Evolutionary conservation across 2,329 filamentous ascomycete genomes (phyloP).

Genomic region (Penicillium aurantiogriseum): DNA sequence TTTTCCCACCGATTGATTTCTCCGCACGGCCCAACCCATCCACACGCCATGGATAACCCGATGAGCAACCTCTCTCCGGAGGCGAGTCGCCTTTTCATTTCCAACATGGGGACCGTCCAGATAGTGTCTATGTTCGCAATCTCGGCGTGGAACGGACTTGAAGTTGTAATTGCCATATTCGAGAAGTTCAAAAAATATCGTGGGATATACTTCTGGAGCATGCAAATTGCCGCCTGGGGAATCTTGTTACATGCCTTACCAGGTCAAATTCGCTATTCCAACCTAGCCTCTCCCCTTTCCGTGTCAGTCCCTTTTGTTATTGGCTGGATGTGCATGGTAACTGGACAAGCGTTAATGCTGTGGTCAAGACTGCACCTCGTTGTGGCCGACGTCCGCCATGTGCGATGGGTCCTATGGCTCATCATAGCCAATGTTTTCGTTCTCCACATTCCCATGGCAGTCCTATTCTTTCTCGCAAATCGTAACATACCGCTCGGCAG

Average conservation of each 20-base stretch:
- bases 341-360: slow-evolving; percentile 43
- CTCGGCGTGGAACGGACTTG: slow-evolving; percentile 41
- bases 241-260: slow-evolving; percentile 37
- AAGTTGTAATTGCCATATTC: slow-evolving; percentile 45
- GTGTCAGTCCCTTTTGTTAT: slow-evolving; percentile 16
- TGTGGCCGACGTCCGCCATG: slow-evolving; percentile 29
- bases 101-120: background rate
- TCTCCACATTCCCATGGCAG: slow-evolving; percentile 2
- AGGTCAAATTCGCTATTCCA: slow-evolving; percentile 17
- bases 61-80: slow-evolving; percentile 3
- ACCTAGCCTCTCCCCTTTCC: background rate
- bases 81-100: background rate
- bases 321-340: slow-evolving; percentile 40
- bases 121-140: slow-evolving; percentile 4
- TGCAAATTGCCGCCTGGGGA: slow-evolving; percentile 38
- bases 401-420: slow-evolving; percentile 41
- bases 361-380: slow-evolving; percentile 49
- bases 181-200: slow-evolving; percentile 42
- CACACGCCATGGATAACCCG: slow-evolving; percentile 6
- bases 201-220: slow-evolving; percentile 50
- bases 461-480: slow-evolving; percentile 18
- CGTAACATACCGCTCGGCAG: background rate
- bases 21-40: background rate
- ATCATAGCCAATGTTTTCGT: slow-evolving; percentile 36
- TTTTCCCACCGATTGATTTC: background rate